These are phyloP conservation scores for Cladosporium sphaerospermum DNA, from an alignment of 2,329 filamentous ascomycete genomes.

Conservation along the genomic window DNA sequence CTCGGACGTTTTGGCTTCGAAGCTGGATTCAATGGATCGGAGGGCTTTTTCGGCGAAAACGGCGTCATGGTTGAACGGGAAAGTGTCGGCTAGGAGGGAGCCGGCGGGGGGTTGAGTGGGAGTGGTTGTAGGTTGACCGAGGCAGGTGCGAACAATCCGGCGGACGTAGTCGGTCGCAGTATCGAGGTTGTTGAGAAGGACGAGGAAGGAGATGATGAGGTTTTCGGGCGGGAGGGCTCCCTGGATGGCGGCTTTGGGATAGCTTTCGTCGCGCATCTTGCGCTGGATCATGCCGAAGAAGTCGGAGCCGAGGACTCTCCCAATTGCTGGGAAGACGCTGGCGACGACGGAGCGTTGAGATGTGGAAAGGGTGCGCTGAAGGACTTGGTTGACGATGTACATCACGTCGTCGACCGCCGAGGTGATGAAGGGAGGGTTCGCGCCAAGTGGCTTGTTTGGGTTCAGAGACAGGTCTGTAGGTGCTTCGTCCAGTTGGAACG, in stretches of 20 bases:
- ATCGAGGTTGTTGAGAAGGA: constrained; percentile 93
- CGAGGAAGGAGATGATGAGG: constrained; percentile 80
- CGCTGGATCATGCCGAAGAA: constrained; percentile 96
- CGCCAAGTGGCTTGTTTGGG: constrained; percentile 62
- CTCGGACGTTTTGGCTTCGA: constrained; percentile 72
- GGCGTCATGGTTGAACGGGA: constrained; percentile 74
- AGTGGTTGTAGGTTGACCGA: constrained; percentile 34
- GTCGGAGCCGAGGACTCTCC: constrained; percentile 75
- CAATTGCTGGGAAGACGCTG: constrained; percentile 70
- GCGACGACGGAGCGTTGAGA: constrained; percentile 73
- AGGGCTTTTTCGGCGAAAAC: constrained; percentile 63
- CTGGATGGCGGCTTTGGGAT: constrained; percentile 71
- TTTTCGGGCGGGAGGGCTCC: constrained; percentile 82
- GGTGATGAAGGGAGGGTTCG: constrained; percentile 83
- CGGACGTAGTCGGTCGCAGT: constrained; percentile 84
- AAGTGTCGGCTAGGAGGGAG: constrained; percentile 48
- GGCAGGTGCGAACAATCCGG: constrained; percentile 69
- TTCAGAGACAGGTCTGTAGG: constrained; percentile 74
- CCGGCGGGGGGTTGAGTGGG: constrained; percentile 15
- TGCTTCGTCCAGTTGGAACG: constrained; percentile 90
- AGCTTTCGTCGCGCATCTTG: constrained; percentile 95
- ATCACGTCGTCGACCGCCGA: constrained; percentile 97
- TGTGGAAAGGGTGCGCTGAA: constrained; percentile 80
- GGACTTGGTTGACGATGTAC: constrained; percentile 93
- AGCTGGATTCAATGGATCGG: constrained; percentile 61